Evolutionary conservation across 1,284 basidiomycete species (phyloP).

Genomic region (Cutaneotrichosporon sp.): DNA sequence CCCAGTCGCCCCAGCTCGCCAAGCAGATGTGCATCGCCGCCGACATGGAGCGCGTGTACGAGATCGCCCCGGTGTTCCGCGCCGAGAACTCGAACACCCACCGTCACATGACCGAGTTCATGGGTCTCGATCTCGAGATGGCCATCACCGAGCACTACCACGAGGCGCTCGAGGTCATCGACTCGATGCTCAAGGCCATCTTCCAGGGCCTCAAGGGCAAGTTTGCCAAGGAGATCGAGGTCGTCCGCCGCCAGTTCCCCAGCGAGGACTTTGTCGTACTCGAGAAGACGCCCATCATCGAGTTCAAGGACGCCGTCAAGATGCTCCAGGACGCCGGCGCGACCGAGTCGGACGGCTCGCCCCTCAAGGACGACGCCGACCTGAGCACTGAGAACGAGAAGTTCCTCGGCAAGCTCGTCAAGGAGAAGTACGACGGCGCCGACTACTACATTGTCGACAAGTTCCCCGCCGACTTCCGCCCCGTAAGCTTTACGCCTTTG

Average conservation of each 20-base stretch:
- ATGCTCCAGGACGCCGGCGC: slow-evolving; percentile 83
- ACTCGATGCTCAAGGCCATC: slow-evolving; percentile 77
- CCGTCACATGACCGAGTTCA: slow-evolving; percentile 98
- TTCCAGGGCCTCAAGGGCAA: slow-evolving; percentile 78
- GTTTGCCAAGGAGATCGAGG: slow-evolving; percentile 76
- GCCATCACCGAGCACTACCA: slow-evolving; percentile 97
- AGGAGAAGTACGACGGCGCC: slow-evolving; percentile 82
- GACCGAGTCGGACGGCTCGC: slow-evolving; percentile 53
- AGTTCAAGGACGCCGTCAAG: slow-evolving; percentile 84
- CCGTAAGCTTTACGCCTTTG: not conserved
- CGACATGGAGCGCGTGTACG: slow-evolving; percentile 97
- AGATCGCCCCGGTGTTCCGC: slow-evolving; percentile 88
- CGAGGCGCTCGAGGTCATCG: slow-evolving; percentile 86
- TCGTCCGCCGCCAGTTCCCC: slow-evolving; percentile 83
- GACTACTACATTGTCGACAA: slow-evolving; percentile 99
- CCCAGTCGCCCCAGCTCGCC: slow-evolving; percentile 94
- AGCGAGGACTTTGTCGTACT: slow-evolving; percentile 84
- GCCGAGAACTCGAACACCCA: slow-evolving; percentile 98
- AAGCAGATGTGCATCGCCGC: slow-evolving; percentile 99
- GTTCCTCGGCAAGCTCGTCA: slow-evolving; percentile 82
- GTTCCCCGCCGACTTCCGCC: slow-evolving; percentile 66
- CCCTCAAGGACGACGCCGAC: slow-evolving; percentile 74
- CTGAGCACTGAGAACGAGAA: slow-evolving; percentile 78
- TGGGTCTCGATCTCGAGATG: slow-evolving; percentile 99
- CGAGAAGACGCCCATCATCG: slow-evolving; percentile 76